Evolutionary conservation across 176 grass and related monocot species (phyloP).

Genomic region (Rhipidocladum racemiflorum): DNA sequence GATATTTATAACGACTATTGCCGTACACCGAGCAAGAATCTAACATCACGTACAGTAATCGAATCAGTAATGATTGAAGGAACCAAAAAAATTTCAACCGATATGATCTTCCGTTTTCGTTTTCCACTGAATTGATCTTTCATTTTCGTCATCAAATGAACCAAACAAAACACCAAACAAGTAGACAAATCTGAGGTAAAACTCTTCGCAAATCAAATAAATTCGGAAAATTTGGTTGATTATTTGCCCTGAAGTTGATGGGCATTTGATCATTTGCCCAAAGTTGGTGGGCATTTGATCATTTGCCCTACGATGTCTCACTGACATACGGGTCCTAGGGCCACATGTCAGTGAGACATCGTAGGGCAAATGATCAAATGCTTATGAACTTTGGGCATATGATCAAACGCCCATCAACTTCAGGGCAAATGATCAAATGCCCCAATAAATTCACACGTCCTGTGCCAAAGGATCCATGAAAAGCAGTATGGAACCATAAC

Average conservation of each 20-base stretch:
- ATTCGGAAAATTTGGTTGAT: no score
- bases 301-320: no score
- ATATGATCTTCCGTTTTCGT: not conserved
- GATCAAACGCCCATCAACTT: no score
- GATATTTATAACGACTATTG: not conserved
- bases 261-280: no score
- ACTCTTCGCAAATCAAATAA: not conserved
- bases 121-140: not conserved
- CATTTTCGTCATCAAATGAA: not conserved
- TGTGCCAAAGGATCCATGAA: not conserved
- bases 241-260: no score
- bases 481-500: conserved; percentile 6
- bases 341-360: no score
- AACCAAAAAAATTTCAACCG: not conserved
- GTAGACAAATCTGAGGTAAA: conserved; percentile 2
- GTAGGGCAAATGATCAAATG: no score
- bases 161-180: not conserved
- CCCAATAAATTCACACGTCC: not conserved
- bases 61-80: not conserved
- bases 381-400: no score
- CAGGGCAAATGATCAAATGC: no score
- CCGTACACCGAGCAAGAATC: not conserved
- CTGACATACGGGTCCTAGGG: no score
- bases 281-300: no score
- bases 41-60: not conserved